Base-by-base conservation (phyloP, 2,329 filamentous ascomycete species). In the Myriosclerotinia duriaeana region DNA sequence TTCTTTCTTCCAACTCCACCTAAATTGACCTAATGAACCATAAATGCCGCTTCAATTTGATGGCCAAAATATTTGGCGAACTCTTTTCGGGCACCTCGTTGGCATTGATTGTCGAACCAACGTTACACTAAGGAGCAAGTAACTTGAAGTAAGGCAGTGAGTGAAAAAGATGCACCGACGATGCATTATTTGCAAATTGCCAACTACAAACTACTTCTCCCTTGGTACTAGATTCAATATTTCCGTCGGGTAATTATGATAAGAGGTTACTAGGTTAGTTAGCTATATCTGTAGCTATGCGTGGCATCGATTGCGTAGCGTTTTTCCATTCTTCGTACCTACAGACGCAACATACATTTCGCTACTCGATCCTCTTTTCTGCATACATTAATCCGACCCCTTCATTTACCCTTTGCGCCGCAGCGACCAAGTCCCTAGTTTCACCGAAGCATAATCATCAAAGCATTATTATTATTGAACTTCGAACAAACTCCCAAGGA, bases 61-160 rank as follows among this genome's bases (percentile, higher is more conserved):
- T n/a, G n/a, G n/a, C 34, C 58, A 50, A 30, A 38, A 60, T 48
- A 44, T 58, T 44, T 44, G 36, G 44, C 34, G 14, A 9, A 34
- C 61, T 26, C 30, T 54, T 36, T 46, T 20, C 44, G 44, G 53
- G 36, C 53, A 65, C 22, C 56, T 65, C 53, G 63, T 65, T 59
- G 54, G 54, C 63, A 64, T 42, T 40, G 5, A 63, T 48, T 60
- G 17, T 40, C 22, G 30, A 58, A 52, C 63, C 42, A 52, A 59
- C 36, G 63, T 60, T 59, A 44, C 63, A 65, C 63, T 42, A 60
- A 42, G 54, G 42, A 50, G 36, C 20, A 34, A 20, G 44, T n/a
- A n/a, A n/a, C n/a, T n/a, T n/a, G n/a, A n/a, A n/a, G n/a, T 44
- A 53, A 59, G 63, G 53, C 63, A 64, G 53, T 26, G 26, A 63